These are phyloP conservation scores for Musa acuminata DNA, from an alignment of 176 grass and related monocot genomes.

Conservation along the genomic window DNA sequence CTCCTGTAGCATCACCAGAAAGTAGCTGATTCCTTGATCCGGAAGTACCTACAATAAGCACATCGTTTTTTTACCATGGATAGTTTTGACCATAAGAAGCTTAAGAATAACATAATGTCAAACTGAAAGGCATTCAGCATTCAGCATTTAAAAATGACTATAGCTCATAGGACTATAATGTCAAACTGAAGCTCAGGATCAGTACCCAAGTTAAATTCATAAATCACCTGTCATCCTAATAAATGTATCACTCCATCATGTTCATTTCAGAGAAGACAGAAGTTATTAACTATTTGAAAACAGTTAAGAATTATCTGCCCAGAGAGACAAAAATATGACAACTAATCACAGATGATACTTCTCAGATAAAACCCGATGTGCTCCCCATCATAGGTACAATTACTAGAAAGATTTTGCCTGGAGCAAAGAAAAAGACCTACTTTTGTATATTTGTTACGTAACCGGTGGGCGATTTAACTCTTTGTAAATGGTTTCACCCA, in stretches of 20 bases:
- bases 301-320: not conserved
- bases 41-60: constrained; percentile 24
- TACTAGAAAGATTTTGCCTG: no score
- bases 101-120: not conserved
- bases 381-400: no score
- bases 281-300: not conserved
- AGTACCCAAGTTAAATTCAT: no score
- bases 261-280: not conserved
- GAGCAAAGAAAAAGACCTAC: no score
- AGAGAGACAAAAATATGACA: not conserved
- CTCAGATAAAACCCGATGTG: no score
- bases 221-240: no score
- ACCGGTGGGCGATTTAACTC: no score
- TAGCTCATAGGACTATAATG: not conserved
- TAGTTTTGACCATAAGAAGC: not conserved
- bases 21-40: constrained; percentile 31
- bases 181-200: not conserved
- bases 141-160: not conserved
- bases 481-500: no score
- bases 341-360: no score
- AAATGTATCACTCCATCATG: no score
- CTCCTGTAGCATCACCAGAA: constrained; percentile 14
- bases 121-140: no score
- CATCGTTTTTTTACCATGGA: constrained; percentile 3
- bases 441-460: no score